A percentile compares a stretch with the other conserved stretches of the same genome.
Conservation (phyloP, 148 eudicot genomes). For the Rhododendron kiyosumense region DNA sequence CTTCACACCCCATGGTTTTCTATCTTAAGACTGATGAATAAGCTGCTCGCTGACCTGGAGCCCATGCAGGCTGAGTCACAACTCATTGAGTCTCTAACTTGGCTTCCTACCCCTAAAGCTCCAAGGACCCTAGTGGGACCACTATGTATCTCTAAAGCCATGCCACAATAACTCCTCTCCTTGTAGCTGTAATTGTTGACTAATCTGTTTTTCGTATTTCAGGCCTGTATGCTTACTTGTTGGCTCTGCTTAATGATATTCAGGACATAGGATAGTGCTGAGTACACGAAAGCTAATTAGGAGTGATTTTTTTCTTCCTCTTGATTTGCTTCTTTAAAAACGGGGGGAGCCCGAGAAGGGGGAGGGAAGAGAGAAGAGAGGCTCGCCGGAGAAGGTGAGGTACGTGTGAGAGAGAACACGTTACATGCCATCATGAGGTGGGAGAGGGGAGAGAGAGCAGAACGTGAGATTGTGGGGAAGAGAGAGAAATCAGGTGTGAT, state of each 20-base stretch:
- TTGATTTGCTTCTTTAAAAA: too few relatives aligned
- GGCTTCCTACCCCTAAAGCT: not conserved
- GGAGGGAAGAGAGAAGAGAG: too few relatives aligned
- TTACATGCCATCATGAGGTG: too few relatives aligned
- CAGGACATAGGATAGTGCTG: not conserved
- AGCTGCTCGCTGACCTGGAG: not conserved
- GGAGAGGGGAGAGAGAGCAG: too few relatives aligned
- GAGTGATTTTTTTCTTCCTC: too few relatives aligned
- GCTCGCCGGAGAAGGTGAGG: too few relatives aligned
- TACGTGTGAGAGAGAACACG: too few relatives aligned
- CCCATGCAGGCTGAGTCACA: not conserved
- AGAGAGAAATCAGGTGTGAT: too few relatives aligned
- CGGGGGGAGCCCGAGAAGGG: too few relatives aligned
- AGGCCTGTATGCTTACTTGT: not conserved
- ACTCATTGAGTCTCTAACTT: not conserved
- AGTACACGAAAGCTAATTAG: not conserved
- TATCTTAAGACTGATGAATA: not conserved
- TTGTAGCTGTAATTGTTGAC: not conserved
- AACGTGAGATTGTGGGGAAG: too few relatives aligned
- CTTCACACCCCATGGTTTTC: not conserved
- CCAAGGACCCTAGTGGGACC: not conserved
- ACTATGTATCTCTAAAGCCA: not conserved
- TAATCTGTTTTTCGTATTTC: not conserved
- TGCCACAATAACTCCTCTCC: not conserved
- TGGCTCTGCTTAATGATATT: not conserved